Percentiles rank a stretch among this genome's conserved stretches.
These are phyloP conservation scores for Furcasterigmium sp. DNA, from an alignment of 2,329 filamentous ascomycete species.

Conservation along the genomic window DNA sequence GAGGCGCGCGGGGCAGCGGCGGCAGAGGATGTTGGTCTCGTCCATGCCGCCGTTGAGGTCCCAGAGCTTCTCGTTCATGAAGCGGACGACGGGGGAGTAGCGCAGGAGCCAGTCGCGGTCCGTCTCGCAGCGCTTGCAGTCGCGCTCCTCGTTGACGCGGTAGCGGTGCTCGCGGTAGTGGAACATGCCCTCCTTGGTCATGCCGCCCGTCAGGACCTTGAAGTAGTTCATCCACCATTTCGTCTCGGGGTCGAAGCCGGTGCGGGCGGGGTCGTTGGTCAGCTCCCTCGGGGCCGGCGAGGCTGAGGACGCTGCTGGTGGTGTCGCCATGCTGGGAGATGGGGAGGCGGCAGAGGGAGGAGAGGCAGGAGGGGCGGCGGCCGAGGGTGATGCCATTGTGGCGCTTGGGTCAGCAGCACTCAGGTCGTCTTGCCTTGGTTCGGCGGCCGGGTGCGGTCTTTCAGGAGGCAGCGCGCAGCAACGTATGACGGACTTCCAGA, in stretches of 20 bases:
- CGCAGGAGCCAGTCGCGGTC: constrained; percentile 78
- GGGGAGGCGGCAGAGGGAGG: neutral
- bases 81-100: constrained; percentile 82
- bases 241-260: constrained; percentile 57
- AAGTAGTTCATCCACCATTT: constrained; percentile 81
- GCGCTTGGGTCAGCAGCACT: too few relatives aligned
- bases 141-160: constrained; percentile 65
- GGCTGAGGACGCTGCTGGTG: constrained; percentile 8
- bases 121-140: constrained; percentile 77
- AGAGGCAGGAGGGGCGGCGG: neutral
- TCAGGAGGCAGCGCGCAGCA: too few relatives aligned
- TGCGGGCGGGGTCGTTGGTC: constrained; percentile 54
- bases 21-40: constrained; percentile 71
- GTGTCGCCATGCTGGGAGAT: constrained; percentile 3
- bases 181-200: constrained; percentile 63
- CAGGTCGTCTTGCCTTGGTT: too few relatives aligned
- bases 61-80: constrained; percentile 75
- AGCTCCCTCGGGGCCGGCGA: constrained; percentile 26
- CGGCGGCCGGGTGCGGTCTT: too few relatives aligned
- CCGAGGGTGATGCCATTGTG: too few relatives aligned
- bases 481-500: too few relatives aligned
- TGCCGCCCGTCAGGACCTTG: constrained; percentile 68
- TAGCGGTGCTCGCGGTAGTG: constrained; percentile 77
- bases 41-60: constrained; percentile 75
- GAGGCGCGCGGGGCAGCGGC: constrained; percentile 63